phyloP scores from a whole-genome alignment of 257 asterid species.

The Nicotiana benthamiana region DNA sequence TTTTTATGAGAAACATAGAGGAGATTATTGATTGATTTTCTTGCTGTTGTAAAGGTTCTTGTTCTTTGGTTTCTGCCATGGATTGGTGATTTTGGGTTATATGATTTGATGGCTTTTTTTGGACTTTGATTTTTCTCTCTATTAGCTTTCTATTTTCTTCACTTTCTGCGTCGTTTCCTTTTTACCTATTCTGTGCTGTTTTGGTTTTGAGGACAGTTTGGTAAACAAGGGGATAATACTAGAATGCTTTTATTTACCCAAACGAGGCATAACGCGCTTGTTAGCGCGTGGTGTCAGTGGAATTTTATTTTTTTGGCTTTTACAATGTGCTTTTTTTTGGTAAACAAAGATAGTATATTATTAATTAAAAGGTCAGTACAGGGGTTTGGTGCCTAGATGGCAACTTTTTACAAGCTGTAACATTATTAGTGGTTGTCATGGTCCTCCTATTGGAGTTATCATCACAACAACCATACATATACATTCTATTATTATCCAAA shows the following conservation, averaged over 20 bases:
- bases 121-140: not conserved
- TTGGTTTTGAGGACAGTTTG: not conserved
- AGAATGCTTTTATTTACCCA: not conserved
- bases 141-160: not conserved
- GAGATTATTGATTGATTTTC: not conserved
- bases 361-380: no score
- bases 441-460: no score
- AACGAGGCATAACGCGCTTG: not conserved
- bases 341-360: no score
- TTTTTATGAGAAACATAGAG: conserved; percentile 26
- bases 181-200: not conserved
- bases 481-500: no score
- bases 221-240: not conserved
- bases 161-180: not conserved
- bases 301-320: no score
- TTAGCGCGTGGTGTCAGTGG: not conserved
- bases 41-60: not conserved
- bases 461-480: no score
- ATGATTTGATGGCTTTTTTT: not conserved
- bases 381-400: no score
- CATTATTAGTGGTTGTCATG: no score
- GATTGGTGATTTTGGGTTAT: not conserved
- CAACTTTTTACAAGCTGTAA: no score
- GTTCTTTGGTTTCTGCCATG: conserved; percentile 4
- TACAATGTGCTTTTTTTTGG: no score